Conservation (phyloP, 1,284 basidiomycete genomes). For the Ceraceosorus guamensis region DNA sequence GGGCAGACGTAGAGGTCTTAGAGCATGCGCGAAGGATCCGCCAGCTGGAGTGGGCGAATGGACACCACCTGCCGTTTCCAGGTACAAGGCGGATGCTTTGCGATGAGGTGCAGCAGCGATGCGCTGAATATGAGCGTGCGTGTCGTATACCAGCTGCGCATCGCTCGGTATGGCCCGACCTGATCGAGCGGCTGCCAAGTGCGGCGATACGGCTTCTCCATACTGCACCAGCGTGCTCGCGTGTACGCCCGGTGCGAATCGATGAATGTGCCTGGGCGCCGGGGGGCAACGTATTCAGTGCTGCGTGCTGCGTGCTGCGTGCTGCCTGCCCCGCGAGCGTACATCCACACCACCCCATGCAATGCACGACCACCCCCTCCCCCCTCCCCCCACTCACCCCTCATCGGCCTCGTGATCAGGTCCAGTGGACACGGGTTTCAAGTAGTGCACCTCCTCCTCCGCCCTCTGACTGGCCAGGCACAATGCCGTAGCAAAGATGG, state of each 20-base stretch:
- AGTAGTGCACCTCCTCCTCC: slow-evolving; percentile 35
- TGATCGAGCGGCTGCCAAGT: neutral
- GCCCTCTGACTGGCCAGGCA: slow-evolving; percentile 26
- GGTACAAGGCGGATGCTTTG: slow-evolving; percentile 56
- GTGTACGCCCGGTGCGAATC: too few relatives aligned
- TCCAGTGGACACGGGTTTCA: slow-evolving; percentile 46
- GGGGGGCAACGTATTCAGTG: too few relatives aligned
- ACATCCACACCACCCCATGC: too few relatives aligned
- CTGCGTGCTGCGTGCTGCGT: too few relatives aligned
- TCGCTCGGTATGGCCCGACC: slow-evolving; percentile 51
- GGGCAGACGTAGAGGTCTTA: slow-evolving; percentile 66
- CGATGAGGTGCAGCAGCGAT: neutral
- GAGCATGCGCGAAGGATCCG: slow-evolving; percentile 60
- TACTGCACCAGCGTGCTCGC: neutral
- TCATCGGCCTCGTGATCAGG: slow-evolving; percentile 30
- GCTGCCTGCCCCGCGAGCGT: too few relatives aligned
- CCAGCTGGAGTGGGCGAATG: slow-evolving; percentile 85
- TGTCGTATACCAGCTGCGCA: slow-evolving; percentile 61
- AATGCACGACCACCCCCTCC: neutral
- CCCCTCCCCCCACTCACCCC: slow-evolving; percentile 6
- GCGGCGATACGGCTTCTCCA: neutral
- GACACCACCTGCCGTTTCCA: slow-evolving; percentile 93
- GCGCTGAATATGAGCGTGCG: slow-evolving; percentile 58
- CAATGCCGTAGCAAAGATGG: slow-evolving; percentile 46
- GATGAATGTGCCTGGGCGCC: too few relatives aligned